These are phyloP conservation scores for Microdochium paspali DNA, from an alignment of 2,329 filamentous ascomycete genomes.

Conservation along the genomic window DNA sequence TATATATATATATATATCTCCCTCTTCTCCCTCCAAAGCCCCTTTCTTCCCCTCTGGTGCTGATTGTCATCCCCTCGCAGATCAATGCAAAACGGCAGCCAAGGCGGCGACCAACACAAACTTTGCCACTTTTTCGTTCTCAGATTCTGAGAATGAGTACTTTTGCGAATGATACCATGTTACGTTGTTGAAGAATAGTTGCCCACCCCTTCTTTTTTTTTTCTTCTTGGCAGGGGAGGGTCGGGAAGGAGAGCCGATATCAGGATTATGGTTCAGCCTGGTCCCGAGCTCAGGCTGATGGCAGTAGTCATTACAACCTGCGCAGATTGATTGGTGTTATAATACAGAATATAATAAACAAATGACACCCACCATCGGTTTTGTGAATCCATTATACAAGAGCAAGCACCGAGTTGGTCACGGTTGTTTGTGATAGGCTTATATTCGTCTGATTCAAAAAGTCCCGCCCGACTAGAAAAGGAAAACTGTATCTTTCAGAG, in stretches of 20 bases:
- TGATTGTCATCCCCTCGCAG: slow-evolving; percentile 13
- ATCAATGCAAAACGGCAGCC: slow-evolving; percentile 26
- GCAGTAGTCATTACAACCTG: too few relatives aligned
- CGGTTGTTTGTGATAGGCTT: too few relatives aligned
- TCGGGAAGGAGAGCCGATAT: background rate
- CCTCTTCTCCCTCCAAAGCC: background rate
- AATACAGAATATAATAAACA: too few relatives aligned
- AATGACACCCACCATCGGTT: too few relatives aligned
- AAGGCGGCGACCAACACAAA: slow-evolving; percentile 19
- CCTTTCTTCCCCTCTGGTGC: background rate
- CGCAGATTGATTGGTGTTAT: too few relatives aligned
- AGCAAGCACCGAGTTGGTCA: too few relatives aligned
- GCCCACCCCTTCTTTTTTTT: background rate
- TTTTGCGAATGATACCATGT: slow-evolving; percentile 27
- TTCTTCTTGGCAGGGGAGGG: background rate
- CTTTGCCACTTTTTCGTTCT: slow-evolving; percentile 23
- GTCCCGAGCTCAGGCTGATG: too few relatives aligned
- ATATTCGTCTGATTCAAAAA: too few relatives aligned
- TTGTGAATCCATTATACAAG: too few relatives aligned
- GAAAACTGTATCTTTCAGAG: background rate
- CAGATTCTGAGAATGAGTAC: slow-evolving; percentile 33
- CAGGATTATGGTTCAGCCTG: too few relatives aligned
- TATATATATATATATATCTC: background rate
- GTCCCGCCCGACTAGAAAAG: too few relatives aligned
- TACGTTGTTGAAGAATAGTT: too few relatives aligned